A percentile compares a stretch with the other conserved stretches of the same genome.
Conservation (phyloP, 2,329 filamentous ascomycete genomes). For the Claviceps maximensis region DNA sequence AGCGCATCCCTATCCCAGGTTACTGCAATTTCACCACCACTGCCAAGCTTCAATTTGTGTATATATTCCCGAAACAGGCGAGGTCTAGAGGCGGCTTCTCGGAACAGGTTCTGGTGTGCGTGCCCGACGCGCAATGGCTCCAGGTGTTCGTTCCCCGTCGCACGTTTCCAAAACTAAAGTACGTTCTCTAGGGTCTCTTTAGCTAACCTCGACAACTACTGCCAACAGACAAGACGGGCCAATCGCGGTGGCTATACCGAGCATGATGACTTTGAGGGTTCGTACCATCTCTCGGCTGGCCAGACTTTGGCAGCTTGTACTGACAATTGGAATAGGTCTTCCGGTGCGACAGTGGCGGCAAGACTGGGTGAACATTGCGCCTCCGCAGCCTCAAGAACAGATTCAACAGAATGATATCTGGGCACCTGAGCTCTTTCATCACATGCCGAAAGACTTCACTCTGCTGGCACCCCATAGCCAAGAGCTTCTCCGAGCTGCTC, state of each 20-base stretch:
- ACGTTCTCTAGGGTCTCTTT: not conserved
- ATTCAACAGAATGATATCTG: conserved; percentile 52
- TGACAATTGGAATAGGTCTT: conserved; percentile 44
- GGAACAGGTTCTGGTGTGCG: not conserved
- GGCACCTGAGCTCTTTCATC: conserved; percentile 59
- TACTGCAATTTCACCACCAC: not conserved
- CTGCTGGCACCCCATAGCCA: conserved; percentile 68
- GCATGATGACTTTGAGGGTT: conserved; percentile 49
- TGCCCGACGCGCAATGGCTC: conserved; percentile 22
- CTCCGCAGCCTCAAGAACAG: conserved; percentile 50
- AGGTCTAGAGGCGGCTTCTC: not conserved
- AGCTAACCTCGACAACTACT: conserved; percentile 7
- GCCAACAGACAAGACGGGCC: conserved; percentile 39
- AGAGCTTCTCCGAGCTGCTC: conserved; percentile 67
- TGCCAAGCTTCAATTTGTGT: not conserved
- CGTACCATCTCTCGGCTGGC: not conserved
- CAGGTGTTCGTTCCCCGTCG: conserved; percentile 20
- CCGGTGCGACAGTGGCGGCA: conserved; percentile 86
- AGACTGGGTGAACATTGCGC: conserved; percentile 53
- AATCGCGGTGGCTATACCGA: conserved; percentile 43
- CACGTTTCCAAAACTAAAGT: not conserved
- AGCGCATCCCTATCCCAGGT: not conserved
- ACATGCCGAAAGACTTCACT: conserved; percentile 76
- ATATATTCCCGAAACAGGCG: not conserved
- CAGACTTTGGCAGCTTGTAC: conserved; percentile 5